phyloP scores from a whole-genome alignment of 2,329 filamentous ascomycete genomes.

The Metarhizium anisopliae region DNA sequence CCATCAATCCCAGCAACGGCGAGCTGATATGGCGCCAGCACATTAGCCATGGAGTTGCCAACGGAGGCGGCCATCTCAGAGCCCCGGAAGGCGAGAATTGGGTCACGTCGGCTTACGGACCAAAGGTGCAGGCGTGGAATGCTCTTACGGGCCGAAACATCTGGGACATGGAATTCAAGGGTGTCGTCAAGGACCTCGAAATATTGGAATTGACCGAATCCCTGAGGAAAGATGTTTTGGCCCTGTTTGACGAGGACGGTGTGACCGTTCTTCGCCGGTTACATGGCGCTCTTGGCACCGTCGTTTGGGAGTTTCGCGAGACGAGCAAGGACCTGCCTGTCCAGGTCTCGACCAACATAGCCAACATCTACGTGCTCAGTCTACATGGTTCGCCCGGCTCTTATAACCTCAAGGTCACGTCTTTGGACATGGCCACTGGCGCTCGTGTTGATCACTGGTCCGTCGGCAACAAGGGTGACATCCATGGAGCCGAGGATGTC shows the following conservation, averaged over 20 bases:
- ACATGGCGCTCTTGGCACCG: conserved; percentile 60
- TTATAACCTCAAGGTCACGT: conserved; percentile 67
- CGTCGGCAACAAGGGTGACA: conserved; percentile 66
- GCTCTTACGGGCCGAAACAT: conserved; percentile 69
- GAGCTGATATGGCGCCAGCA: conserved; percentile 79
- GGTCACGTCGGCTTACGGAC: conserved; percentile 64
- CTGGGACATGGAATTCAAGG: conserved; percentile 60
- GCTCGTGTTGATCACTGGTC: conserved; percentile 61
- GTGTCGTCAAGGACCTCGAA: conserved; percentile 60
- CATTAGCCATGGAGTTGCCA: conserved; percentile 43
- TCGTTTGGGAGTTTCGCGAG: conserved; percentile 73
- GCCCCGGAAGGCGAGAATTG: conserved; percentile 73
- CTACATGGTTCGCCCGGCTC: conserved; percentile 61
- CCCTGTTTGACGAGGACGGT: conserved; percentile 52
- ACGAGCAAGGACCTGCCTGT: conserved; percentile 61
- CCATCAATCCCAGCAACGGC: conserved; percentile 81
- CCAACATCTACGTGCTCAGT: conserved; percentile 68
- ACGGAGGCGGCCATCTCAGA: conserved; percentile 47
- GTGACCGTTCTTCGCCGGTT: conserved; percentile 58
- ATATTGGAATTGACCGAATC: conserved; percentile 62
- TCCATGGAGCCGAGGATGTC: conserved; percentile 54
- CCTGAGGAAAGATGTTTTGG: conserved; percentile 61
- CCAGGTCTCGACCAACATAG: conserved; percentile 61
- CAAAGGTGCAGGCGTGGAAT: conserved; percentile 71
- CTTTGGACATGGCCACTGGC: conserved; percentile 65